These are phyloP conservation scores for Chloropicon primus DNA, from an alignment of 139 green algal genomes.

Conservation along the genomic window DNA sequence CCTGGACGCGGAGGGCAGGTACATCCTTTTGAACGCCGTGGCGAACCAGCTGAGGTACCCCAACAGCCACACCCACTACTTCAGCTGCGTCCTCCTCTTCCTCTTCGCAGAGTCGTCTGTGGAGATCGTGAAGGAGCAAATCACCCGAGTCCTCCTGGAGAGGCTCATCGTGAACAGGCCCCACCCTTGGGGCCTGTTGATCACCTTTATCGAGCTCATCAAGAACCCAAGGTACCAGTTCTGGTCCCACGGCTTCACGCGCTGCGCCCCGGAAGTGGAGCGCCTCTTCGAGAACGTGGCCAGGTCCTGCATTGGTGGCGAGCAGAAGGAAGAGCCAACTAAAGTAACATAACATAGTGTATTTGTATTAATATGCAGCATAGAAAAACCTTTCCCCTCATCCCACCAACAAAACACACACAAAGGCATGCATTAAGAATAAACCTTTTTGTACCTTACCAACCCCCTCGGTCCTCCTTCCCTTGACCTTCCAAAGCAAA, in stretches of 20 bases:
- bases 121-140: conserved; percentile 73
- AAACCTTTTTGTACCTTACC: too few relatives aligned
- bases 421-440: too few relatives aligned
- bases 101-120: conserved; percentile 70
- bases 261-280: conserved; percentile 88
- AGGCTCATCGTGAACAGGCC: conserved; percentile 93
- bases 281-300: conserved; percentile 89
- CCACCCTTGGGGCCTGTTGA: conserved; percentile 81
- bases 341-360: neutral
- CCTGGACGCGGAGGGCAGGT: conserved; percentile 80
- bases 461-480: too few relatives aligned
- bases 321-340: neutral
- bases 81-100: conserved; percentile 82
- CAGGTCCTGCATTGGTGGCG: conserved; percentile 22
- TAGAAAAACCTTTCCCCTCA: too few relatives aligned
- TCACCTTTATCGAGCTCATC: conserved; percentile 99
- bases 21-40: conserved; percentile 90
- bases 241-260: conserved; percentile 88
- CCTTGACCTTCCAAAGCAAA: too few relatives aligned
- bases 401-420: too few relatives aligned
- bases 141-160: conserved; percentile 97
- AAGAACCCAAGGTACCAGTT: conserved; percentile 98
- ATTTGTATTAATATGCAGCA: too few relatives aligned
- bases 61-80: conserved; percentile 98
- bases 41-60: conserved; percentile 98